phyloP scores from a whole-genome alignment of 345 rosid species.

The Litchi chinensis region DNA sequence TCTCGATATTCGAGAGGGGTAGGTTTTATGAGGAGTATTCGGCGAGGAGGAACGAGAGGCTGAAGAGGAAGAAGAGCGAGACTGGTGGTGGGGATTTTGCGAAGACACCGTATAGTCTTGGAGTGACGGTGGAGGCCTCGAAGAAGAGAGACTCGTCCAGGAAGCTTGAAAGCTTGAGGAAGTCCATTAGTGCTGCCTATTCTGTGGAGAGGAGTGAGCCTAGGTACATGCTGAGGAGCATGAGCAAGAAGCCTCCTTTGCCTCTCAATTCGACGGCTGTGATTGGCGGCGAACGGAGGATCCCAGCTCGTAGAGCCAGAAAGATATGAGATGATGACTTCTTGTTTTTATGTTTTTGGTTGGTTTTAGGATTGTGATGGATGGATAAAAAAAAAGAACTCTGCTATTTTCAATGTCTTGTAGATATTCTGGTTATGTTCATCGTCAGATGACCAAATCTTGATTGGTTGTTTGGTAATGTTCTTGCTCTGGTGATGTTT shows the following conservation, averaged over 20 bases:
- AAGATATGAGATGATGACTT: slow-evolving; percentile 27
- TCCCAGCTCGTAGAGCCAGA: slow-evolving; percentile 27
- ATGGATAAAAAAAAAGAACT: too few relatives aligned
- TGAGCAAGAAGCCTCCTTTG: slow-evolving; percentile 67
- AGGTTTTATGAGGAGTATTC: slow-evolving; percentile 83
- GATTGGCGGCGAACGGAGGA: slow-evolving; percentile 32
- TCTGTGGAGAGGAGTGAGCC: slow-evolving; percentile 52
- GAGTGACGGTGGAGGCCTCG: slow-evolving; percentile 55
- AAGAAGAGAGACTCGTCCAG: slow-evolving; percentile 58
- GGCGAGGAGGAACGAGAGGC: slow-evolving; percentile 78
- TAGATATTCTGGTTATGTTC: not conserved
- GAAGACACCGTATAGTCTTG: slow-evolving; percentile 50
- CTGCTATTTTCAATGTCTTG: not conserved
- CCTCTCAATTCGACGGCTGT: slow-evolving; percentile 29
- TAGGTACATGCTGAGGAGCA: slow-evolving; percentile 76
- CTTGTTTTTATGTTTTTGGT: not conserved
- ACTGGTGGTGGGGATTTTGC: slow-evolving; percentile 8
- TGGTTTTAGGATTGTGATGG: too few relatives aligned
- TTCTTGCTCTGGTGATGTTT: not conserved
- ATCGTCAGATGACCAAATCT: not conserved
- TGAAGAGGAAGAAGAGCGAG: slow-evolving; percentile 62
- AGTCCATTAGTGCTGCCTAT: slow-evolving; percentile 48
- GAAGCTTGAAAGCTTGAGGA: slow-evolving; percentile 59
- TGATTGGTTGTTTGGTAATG: not conserved
- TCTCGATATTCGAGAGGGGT: slow-evolving; percentile 67